These are phyloP conservation scores for Verticillium longisporum DNA, from an alignment of 2,329 filamentous ascomycete genomes.

Conservation along the genomic window DNA sequence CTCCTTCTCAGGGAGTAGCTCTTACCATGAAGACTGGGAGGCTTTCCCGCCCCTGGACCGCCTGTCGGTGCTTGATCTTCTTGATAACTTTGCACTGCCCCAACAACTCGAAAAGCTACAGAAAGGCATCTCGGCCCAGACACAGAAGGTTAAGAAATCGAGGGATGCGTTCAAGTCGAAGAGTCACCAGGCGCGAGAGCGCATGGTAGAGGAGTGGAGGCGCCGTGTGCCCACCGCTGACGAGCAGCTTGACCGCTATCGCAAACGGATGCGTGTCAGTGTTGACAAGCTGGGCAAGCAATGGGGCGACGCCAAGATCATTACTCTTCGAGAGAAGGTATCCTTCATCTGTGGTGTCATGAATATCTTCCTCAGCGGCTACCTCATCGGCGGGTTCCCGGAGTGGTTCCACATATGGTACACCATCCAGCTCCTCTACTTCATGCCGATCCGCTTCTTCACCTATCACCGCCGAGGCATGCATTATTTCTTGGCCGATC, in stretches of 20 bases:
- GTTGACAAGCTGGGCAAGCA: conserved; percentile 80
- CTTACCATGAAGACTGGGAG: conserved; percentile 86
- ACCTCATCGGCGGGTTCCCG: conserved; percentile 79
- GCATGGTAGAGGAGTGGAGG: conserved; percentile 89
- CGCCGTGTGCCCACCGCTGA: conserved; percentile 79
- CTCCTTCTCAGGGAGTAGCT: conserved; percentile 78
- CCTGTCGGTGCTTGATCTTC: conserved; percentile 82
- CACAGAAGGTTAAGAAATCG: conserved; percentile 76
- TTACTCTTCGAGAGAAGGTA: conserved; percentile 86
- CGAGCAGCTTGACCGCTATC: conserved; percentile 87
- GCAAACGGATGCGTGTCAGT: conserved; percentile 75
- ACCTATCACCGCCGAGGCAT: conserved; percentile 88
- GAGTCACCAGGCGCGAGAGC: conserved; percentile 73
- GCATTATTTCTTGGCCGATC: conserved; percentile 93
- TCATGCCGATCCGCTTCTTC: conserved; percentile 93
- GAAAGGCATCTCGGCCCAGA: conserved; percentile 73
- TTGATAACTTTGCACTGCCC: conserved; percentile 88
- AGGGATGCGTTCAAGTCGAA: conserved; percentile 72
- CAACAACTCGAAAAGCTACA: conserved; percentile 90
- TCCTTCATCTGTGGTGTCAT: conserved; percentile 94
- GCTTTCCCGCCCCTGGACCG: conserved; percentile 82
- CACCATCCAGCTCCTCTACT: conserved; percentile 78
- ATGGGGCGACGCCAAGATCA: conserved; percentile 85
- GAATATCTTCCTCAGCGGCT: conserved; percentile 96
- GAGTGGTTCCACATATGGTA: conserved; percentile 93